phyloP scores from a whole-genome alignment of 306 rosid species.

The Pueraria montana region DNA sequence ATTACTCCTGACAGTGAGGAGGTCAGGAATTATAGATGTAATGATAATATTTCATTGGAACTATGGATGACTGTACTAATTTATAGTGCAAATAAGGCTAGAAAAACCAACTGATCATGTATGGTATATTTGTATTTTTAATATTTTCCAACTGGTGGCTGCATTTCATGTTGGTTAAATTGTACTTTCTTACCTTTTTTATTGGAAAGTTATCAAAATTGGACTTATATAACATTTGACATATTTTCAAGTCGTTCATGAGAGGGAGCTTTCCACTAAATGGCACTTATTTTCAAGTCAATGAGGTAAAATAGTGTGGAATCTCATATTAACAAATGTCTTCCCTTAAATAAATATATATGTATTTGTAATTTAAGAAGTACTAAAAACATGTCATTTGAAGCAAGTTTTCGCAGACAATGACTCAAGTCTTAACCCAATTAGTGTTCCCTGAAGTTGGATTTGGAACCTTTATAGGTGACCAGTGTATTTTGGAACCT shows the following conservation, averaged over 20 bases:
- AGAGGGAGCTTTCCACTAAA: conserved; percentile 93
- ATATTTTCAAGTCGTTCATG: too few species aligned
- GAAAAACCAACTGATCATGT: neutral
- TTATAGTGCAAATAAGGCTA: neutral
- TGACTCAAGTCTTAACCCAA: conserved; percentile 63
- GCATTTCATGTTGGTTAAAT: conserved; percentile 1
- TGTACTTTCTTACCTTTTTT: too few species aligned
- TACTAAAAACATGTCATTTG: conserved; percentile 25
- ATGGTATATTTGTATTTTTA: neutral
- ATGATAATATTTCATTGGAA: conserved; percentile 12
- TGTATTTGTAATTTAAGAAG: conserved; percentile 16
- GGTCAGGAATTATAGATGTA: conserved; percentile 7
- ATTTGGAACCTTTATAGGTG: conserved; percentile 69
- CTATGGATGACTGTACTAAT: conserved; percentile 29
- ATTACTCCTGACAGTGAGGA: too few species aligned
- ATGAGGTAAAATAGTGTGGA: conserved; percentile 68
- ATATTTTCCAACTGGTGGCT: conserved; percentile 13
- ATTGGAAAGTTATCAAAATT: too few species aligned
- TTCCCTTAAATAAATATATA: neutral
- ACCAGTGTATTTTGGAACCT: conserved; percentile 73
- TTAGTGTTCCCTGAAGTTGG: conserved; percentile 66
- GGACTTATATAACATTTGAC: too few species aligned
- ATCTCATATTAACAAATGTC: conserved; percentile 9
- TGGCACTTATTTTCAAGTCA: conserved; percentile 96
- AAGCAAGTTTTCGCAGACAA: conserved; percentile 68